Conservation (phyloP, 331 rosid species). For the Prunus yedoensis region DNA sequence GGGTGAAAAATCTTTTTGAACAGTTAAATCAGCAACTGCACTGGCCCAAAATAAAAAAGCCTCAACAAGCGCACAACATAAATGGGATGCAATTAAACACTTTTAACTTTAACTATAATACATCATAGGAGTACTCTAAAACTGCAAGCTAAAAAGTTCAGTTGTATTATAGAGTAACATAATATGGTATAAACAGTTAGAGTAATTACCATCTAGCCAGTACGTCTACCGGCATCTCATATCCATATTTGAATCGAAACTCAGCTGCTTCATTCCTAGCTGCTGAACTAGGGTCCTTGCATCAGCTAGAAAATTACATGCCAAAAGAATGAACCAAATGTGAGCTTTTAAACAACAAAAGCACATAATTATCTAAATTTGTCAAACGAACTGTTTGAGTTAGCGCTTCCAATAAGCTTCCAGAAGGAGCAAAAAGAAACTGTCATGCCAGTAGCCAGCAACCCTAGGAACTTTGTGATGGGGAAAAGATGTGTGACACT, state of each 20-base stretch:
- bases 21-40: background rate
- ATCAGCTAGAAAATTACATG: slow-evolving; percentile 67
- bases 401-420: background rate
- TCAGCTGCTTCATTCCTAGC: slow-evolving; percentile 99
- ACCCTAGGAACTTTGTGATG: slow-evolving; percentile 85
- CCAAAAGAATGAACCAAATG: background rate
- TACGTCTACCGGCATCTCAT: slow-evolving; percentile 92
- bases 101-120: background rate
- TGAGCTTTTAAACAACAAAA: background rate
- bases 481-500: slow-evolving; percentile 93
- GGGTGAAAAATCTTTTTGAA: background rate
- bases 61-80: background rate
- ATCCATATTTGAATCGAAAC: slow-evolving; percentile 84
- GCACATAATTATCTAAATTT: background rate
- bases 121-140: background rate
- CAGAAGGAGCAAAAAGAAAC: slow-evolving; percentile 28
- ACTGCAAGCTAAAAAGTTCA: background rate
- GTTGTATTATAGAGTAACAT: background rate
- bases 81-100: background rate
- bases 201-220: slow-evolving; percentile 71
- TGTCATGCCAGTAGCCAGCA: slow-evolving; percentile 96
- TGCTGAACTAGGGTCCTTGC: slow-evolving; percentile 94
- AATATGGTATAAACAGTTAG: background rate
- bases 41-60: background rate
- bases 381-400: background rate